Conservation (phyloP, 768 basidiomycete species). For the Boletales sp. region DNA sequence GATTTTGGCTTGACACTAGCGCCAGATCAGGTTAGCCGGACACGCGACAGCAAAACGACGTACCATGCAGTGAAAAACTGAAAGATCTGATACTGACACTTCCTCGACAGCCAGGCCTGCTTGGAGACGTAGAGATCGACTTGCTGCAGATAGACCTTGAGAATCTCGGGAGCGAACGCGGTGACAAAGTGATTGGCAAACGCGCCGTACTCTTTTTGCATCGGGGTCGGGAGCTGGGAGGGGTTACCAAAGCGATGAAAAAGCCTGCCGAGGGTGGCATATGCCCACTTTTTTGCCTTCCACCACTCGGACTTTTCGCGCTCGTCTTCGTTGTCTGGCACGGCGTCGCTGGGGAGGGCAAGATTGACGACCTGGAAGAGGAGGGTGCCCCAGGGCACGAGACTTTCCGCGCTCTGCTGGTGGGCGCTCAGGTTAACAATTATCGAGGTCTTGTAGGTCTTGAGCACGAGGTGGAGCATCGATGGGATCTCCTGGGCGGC, state of each 20-base stretch:
- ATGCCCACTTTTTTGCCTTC: constrained; percentile 94
- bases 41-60: constrained; percentile 15
- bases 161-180: constrained; percentile 81
- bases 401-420: constrained; percentile 69
- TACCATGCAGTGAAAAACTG: constrained; percentile 88
- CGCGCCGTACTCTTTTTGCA: constrained; percentile 62
- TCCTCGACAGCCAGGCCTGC: constrained; percentile 76
- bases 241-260: constrained; percentile 89
- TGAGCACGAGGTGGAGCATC: constrained; percentile 83
- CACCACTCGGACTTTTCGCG: constrained; percentile 84
- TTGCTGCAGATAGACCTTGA: constrained; percentile 70
- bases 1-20: constrained; percentile 85
- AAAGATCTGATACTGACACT: constrained; percentile 81
- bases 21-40: constrained; percentile 11
- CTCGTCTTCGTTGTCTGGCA: constrained; percentile 72
- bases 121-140: constrained; percentile 67
- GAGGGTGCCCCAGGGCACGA: constrained; percentile 86
- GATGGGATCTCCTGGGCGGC: constrained; percentile 69
- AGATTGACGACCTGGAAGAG: constrained; percentile 79
- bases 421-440: constrained; percentile 67
- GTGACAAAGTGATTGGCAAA: constrained; percentile 80
- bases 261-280: constrained; percentile 69
- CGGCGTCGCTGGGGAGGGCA: constrained; percentile 56
- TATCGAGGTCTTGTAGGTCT: constrained; percentile 82
- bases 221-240: constrained; percentile 72